Percentiles rank a stretch among this genome's conserved stretches.
Evolutionary conservation across 352 stramenopile species (phyloP).

Genomic region (Thraustochytrium sp.): DNA sequence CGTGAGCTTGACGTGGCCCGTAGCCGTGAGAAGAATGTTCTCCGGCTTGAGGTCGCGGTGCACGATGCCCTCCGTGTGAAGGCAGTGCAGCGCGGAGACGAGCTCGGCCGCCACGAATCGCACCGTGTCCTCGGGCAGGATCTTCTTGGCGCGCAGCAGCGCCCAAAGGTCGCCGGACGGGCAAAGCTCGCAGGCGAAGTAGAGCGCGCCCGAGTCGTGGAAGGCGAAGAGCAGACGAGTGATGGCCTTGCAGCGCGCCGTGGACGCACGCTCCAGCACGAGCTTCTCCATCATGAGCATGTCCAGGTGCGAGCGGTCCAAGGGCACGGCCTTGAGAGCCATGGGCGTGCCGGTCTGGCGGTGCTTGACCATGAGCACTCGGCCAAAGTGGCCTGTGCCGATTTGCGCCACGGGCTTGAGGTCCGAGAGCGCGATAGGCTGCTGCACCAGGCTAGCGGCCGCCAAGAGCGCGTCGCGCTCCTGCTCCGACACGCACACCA

Average conservation of each 20-base stretch:
- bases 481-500: neutral
- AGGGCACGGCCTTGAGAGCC: slow-evolving; percentile 5
- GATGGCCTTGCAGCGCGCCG: neutral
- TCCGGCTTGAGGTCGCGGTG: slow-evolving; percentile 81
- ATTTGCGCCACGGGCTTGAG: slow-evolving; percentile 17
- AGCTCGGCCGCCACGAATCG: slow-evolving; percentile 71
- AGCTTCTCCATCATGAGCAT: slow-evolving; percentile 36
- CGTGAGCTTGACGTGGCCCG: slow-evolving; percentile 54
- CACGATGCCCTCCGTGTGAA: slow-evolving; percentile 72
- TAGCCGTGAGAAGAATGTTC: slow-evolving; percentile 75
- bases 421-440: neutral
- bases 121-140: slow-evolving; percentile 63
- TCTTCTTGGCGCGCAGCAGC: neutral
- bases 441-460: neutral
- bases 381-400: slow-evolving; percentile 21
- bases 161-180: slow-evolving; percentile 21
- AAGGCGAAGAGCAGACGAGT: slow-evolving; percentile 31
- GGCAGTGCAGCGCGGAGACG: slow-evolving; percentile 67
- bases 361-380: slow-evolving; percentile 8
- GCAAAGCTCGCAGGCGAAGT: slow-evolving; percentile 36
- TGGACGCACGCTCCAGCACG: slow-evolving; percentile 24
- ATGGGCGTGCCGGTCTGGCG: slow-evolving; percentile 19
- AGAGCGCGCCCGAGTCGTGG: slow-evolving; percentile 1
- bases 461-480: neutral
- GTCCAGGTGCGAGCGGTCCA: neutral